Evolutionary conservation across 2,329 filamentous ascomycete species (phyloP), one percentile per base, ranked within the genome.

Genomic region (Penicillium rolfsii): DNA sequence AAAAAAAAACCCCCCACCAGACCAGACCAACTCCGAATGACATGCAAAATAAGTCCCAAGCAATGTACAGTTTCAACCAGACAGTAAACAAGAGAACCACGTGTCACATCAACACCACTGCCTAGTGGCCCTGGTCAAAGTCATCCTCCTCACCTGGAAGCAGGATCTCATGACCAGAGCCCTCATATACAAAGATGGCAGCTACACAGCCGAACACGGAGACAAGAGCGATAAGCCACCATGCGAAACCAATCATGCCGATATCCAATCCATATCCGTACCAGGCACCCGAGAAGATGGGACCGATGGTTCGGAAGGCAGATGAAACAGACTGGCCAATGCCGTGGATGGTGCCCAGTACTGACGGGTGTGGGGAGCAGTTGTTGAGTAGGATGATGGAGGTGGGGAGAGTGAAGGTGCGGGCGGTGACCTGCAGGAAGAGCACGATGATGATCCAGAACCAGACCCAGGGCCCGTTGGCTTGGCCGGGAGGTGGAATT

Each of bases 391-490:
- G 73, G 22, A 89, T 87, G 1, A 85, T 83, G 0, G 82, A 83
- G 2, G 82, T 83, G 0, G 87, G 86, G 0, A 89, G 72, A 0
- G 85, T 85, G 70, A 93, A 91, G 0, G 90, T 93, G 30, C 90
- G 83, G 0, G 88, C 90, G 2, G 86, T 82, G 38, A 92, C 89
- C 70, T 93, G 89, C 28, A 92, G 75, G 55, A 88, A 81, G 12
- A 91, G 80, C 3, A 91, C 87, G 6, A 86, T 71, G 5, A 84
- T 80, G 28, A 93, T 88, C 36, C 87, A 85, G 5, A 84, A 62
- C 90, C 90, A 93, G 46, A 92, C 80, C 43, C 79, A 76, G 9
- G 79, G 64, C 16, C 74, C 76, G 54, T 75, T 77, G 36, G 73
- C 73, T 62, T 77, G 76, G 19, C 67, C 69, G 7, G 76, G 76